Base-by-base conservation (phyloP, 345 rosid genomes). In the Eucalyptus shirleyi region DNA sequence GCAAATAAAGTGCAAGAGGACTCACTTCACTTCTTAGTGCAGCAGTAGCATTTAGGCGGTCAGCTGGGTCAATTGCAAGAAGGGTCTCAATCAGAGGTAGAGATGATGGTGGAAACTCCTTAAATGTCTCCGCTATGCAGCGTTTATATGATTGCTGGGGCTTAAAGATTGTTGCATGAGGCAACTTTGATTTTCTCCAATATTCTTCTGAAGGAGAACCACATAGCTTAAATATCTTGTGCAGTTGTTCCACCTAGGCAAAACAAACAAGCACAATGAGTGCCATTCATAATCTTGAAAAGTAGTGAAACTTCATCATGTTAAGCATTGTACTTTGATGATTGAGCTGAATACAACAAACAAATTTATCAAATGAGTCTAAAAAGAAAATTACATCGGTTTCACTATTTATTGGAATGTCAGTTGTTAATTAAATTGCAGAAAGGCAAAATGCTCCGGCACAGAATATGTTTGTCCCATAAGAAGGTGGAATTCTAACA, bases 141-240 rank as follows among this genome's bases (percentile, higher is more conserved):
- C 98, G 92, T 90, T 93, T 96, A 89, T 96, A 96, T 86, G 96
- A 93, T 88, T 95, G 96, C 60, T 95, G 96, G 86, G 96, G 98
- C 92, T 95, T 96, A 88, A 96, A 96, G 88, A 96, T 96, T 88
- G 98, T 94, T 86, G 98, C 98, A 91, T 96, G 98, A 23, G 98
- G 98, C 90, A 96, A 88, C 94, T 94, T 96, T 87, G 95, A 95
- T 92, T 94, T 96, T 89, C 94, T 96, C 98, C 96, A 96, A 89
- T 96, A 96, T 86, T 96, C 98, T 88, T 96, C 96, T 5, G 96
- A 94, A 90, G 98, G 98, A 89, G 98, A 96, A 77, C 98, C 98
- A 87, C 98, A 96, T 34, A 96, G 91, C 91, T 95, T 96, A 88
- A 95, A 96, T 91, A 96, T 96, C 93, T 95, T 95, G 90, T 96